A percentile compares a stretch with the other conserved stretches of the same genome.
Conservation (phyloP, 805 yeast genomes). For the Cyberlindnera misumaiensis region DNA sequence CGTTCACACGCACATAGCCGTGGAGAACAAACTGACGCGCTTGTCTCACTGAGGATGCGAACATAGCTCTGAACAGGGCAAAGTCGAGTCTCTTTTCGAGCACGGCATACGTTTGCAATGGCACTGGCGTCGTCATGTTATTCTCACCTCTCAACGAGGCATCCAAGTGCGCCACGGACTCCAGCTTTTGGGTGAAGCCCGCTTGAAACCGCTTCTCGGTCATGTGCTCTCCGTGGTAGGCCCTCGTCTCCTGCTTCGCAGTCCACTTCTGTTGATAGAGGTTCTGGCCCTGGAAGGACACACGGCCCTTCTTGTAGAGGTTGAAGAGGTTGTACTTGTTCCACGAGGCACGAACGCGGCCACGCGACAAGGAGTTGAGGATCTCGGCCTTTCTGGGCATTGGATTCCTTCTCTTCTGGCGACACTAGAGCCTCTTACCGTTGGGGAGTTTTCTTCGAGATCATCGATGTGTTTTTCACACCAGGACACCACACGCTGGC, state of each 20-base stretch:
- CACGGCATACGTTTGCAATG: conserved; percentile 81
- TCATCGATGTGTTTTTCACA: no score
- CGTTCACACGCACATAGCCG: conserved; percentile 83
- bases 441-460: no score
- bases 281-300: conserved; percentile 52
- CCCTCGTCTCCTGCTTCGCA: conserved; percentile 86
- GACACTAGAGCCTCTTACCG: no score
- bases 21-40: conserved; percentile 81
- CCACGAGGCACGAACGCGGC: conserved; percentile 81
- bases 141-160: conserved; percentile 61
- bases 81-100: conserved; percentile 85
- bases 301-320: conserved; percentile 62
- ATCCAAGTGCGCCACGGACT: conserved; percentile 85
- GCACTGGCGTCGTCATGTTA: conserved; percentile 65
- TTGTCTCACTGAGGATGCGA: conserved; percentile 89
- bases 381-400: conserved; percentile 62
- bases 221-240: conserved; percentile 91
- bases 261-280: conserved; percentile 88
- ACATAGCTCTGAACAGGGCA: conserved; percentile 86
- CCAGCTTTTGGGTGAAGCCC: conserved; percentile 58
- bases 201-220: conserved; percentile 79
- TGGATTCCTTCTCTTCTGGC: not conserved
- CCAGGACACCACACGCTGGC: no score
- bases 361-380: conserved; percentile 53
- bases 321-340: conserved; percentile 90